These are phyloP conservation scores for Kwoniella pini DNA, from an alignment of 768 basidiomycete species.

Conservation along the genomic window DNA sequence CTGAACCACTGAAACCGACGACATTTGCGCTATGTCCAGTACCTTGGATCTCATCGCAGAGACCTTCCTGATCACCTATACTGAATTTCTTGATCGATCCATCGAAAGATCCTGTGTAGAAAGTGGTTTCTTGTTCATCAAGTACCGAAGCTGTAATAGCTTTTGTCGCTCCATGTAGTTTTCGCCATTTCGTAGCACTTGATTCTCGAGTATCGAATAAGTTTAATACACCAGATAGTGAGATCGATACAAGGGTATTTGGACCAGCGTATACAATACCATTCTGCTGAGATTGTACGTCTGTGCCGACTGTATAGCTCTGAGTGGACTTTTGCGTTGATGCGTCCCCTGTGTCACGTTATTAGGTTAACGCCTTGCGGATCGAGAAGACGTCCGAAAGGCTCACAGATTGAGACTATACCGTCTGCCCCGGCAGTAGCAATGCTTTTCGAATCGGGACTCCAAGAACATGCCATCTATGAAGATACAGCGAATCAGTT, in stretches of 20 bases:
- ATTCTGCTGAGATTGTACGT: constrained; percentile 74
- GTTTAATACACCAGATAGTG: constrained; percentile 76
- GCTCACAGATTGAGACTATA: constrained; percentile 80
- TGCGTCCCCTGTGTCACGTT: constrained; percentile 68
- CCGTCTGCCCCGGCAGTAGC: constrained; percentile 84
- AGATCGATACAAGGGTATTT: constrained; percentile 75
- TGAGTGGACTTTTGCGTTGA: constrained; percentile 67
- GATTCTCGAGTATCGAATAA: constrained; percentile 73
- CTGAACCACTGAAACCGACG: constrained; percentile 61
- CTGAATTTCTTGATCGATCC: constrained; percentile 52
- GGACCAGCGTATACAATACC: constrained; percentile 81
- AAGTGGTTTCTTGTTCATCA: constrained; percentile 58
- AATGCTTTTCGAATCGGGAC: constrained; percentile 68
- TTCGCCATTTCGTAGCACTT: constrained; percentile 61
- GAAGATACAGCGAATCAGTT: background rate
- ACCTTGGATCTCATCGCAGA: constrained; percentile 60
- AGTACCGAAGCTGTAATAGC: constrained; percentile 64
- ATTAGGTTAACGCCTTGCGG: background rate
- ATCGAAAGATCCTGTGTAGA: constrained; percentile 75
- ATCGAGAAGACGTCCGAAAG: background rate
- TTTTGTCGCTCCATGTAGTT: constrained; percentile 72
- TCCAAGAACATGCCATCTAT: constrained; percentile 66
- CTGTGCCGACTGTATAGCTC: constrained; percentile 72
- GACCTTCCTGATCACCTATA: constrained; percentile 37
- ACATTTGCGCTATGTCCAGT: constrained; percentile 72